Evolutionary conservation across 208 protist species (phyloP).

Genomic region (Leishmania turanica): DNA sequence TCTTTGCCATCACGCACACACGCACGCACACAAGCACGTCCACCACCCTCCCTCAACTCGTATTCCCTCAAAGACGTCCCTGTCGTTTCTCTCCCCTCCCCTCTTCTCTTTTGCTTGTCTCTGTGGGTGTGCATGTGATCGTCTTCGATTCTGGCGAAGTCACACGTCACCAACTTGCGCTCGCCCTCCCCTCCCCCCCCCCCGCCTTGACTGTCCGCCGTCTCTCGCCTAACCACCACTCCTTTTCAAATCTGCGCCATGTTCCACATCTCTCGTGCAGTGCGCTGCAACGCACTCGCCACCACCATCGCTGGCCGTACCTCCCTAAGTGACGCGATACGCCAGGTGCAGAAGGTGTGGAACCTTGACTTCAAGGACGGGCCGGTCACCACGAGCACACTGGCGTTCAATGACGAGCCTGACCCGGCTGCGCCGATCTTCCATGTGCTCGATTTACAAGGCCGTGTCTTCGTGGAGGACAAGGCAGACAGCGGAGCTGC

Average conservation of each 20-base stretch:
- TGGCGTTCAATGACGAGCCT: constrained; percentile 49
- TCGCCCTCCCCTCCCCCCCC: too few relatives aligned
- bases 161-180: neutral
- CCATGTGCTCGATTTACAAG: constrained; percentile 68
- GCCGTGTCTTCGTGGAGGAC: constrained; percentile 30
- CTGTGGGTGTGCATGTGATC: neutral
- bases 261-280: constrained; percentile 18
- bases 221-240: neutral
- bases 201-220: neutral
- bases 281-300: constrained; percentile 30
- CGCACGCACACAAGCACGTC: too few relatives aligned
- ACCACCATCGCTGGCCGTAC: constrained; percentile 19
- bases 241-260: neutral
- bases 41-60: neutral
- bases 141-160: neutral
- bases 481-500: neutral
- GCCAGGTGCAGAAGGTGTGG: constrained; percentile 59
- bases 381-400: constrained; percentile 45
- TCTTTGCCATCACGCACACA: too few relatives aligned
- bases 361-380: constrained; percentile 62
- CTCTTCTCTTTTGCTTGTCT: neutral
- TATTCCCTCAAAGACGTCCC: too few relatives aligned
- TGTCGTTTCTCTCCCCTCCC: neutral
- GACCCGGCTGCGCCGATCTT: constrained; percentile 53
- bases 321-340: constrained; percentile 43